Evolutionary conservation across 257 asterid genomes (phyloP), one percentile per base, ranked within the genome.

Genomic region (Paulownia fortunei): DNA sequence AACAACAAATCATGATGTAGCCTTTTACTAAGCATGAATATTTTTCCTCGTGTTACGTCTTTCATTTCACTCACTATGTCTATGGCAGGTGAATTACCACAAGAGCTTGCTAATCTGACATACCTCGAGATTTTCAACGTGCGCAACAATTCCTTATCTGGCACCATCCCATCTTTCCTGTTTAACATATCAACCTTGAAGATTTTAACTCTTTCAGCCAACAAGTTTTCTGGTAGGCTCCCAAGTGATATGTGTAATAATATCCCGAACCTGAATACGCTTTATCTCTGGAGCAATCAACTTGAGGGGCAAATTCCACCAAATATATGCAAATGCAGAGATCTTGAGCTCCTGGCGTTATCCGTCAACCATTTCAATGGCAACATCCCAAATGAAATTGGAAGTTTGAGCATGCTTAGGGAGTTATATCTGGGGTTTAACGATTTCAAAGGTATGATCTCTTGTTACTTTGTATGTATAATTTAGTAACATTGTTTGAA

Each of bases 321-420:
- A 42, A 42, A 42, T 59, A 7, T 87, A 24, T 36, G 75, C 76
- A 81, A 69, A 42, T 87, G 89, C 52, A 70, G 65, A 7, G 34
- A 69, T 12, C 83, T 87, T 23, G 60, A 76, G 58, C 2, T 6
- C 18, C 10, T 85, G 16, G 60, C 85, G 15, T 73, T 85, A 27
- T 77, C 86, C 34, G 32, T 2, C 66, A 87, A 87, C 72, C 73
- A 78, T 7, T 77, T 87, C 72, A 72, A 24, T 30, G 86, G 87
- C 11, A 51, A 36, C 9, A 73, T 87, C 44, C 89, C 83, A 9
- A 68, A 76, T 42, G 73, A 56, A 65, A 36, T 79, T 18, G 78
- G 74, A 16, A 65, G 67, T 58, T 58, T 80, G 59, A 11, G 15
- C n/a, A 74, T 41, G 73, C 84, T 66, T 7, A 56, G 30, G 60